Evolutionary conservation across 345 rosid genomes (phyloP), one percentile per base, ranked within the genome.

Genomic region (Murraya koenigii): DNA sequence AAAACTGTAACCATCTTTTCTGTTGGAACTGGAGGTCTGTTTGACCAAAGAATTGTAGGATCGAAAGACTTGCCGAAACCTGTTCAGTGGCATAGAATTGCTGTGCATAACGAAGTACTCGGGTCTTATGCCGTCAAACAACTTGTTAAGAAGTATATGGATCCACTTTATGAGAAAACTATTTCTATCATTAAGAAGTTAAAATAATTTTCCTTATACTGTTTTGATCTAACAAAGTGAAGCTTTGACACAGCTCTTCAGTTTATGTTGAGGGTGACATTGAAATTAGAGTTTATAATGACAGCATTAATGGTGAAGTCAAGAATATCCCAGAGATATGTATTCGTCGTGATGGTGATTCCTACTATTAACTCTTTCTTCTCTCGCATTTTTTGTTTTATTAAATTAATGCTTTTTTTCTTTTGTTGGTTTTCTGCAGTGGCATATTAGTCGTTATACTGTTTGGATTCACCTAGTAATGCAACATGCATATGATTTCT

Each of bases 181-280:
- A 41, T 38, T 38, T 74, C 55, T 63, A 69, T 15, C 56, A 52
- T 58, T 59, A 26, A 75, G 54, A 66, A 58, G 33, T 13, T 32
- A 36, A 17, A 6, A 30, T 32, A 44, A 13, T 68, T 75, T 74
- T 55, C 56, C 71, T 20, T 71, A 10, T 17, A 19, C 26, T 58
- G 58, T 56, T 69, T 62, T 41, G 58, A 74, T 73, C 82, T 70
- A 65, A 85, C 78, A 36, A 62, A 66, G 49, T 72, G 77, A 73
- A 63, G 35, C 32, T 69, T 80, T 80, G 63, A 62, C 86, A 85
- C 92, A 94, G 99, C 83, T 92, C 94, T 77, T 78, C 95, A 9
- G 98, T 94, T 77, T 96, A 91, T 85, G 94, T 94, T 8, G 99
- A 96, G 89, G 99, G 99, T 49, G 97, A 94, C 52, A 94, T 94